phyloP scores from a whole-genome alignment of 2,329 filamentous ascomycete genomes.

The Alternaria sp. region DNA sequence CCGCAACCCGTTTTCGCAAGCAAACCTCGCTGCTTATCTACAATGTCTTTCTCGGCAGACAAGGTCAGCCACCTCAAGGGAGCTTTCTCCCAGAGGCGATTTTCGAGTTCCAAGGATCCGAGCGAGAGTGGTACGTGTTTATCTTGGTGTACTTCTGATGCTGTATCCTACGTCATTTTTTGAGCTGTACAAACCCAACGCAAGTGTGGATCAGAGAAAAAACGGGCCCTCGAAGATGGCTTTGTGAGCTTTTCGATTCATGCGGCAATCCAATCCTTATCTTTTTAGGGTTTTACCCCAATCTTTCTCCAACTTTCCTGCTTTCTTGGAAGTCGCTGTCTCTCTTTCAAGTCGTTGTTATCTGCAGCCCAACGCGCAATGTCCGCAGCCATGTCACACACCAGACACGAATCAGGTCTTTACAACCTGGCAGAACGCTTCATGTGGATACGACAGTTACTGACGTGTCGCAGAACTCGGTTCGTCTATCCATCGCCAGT shows the following conservation, averaged over 20 bases:
- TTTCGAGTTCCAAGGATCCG: conserved; percentile 48
- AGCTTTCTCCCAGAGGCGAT: conserved; percentile 41
- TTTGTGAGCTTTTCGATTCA: neutral
- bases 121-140: conserved; percentile 47
- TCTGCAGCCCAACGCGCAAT: neutral
- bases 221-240: neutral
- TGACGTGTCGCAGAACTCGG: conserved; percentile 67
- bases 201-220: conserved; percentile 7
- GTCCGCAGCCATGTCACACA: conserved; percentile 7
- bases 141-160: neutral
- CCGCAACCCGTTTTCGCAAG: neutral
- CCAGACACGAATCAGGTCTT: conserved; percentile 18
- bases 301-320: neutral
- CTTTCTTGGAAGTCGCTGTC: neutral
- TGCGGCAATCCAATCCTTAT: neutral
- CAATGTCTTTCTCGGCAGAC: conserved; percentile 49
- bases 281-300: neutral
- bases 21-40: conserved; percentile 7
- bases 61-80: conserved; percentile 45
- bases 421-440: neutral
- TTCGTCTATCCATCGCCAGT: conserved; percentile 87
- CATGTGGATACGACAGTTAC: neutral
- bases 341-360: neutral
- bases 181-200: conserved; percentile 3
- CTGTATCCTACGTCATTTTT: conserved; percentile 20